Evolutionary conservation across 1,139 yeast species (phyloP).

Genomic region (Pichia cactophila): DNA sequence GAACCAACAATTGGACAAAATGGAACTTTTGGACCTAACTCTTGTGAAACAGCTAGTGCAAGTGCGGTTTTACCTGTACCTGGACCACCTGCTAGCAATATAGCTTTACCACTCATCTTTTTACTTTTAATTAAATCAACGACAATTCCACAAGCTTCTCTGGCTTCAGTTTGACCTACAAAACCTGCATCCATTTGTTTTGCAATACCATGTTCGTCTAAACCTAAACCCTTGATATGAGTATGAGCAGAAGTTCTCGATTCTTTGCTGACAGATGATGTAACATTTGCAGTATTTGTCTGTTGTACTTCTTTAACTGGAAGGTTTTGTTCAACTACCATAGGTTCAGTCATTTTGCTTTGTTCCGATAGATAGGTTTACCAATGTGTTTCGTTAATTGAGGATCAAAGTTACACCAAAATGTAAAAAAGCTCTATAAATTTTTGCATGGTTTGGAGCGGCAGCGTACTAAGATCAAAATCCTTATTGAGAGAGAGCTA

Average conservation of each 20-base stretch:
- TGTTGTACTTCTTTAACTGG: slow-evolving; percentile 5
- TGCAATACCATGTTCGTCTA: slow-evolving; percentile 86
- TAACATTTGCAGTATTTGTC: slow-evolving; percentile 18
- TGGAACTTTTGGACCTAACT: slow-evolving; percentile 96
- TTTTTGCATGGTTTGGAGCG: no score
- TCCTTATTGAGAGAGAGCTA: no score
- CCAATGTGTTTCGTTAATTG: no score
- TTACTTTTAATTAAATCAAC: slow-evolving; percentile 91
- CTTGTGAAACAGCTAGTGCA: slow-evolving; percentile 94
- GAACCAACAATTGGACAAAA: slow-evolving; percentile 97
- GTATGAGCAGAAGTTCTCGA: slow-evolving; percentile 94
- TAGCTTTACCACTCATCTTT: slow-evolving; percentile 95
- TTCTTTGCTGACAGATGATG: slow-evolving; percentile 29
- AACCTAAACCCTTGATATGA: slow-evolving; percentile 90
- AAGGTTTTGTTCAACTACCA: slow-evolving; percentile 28
- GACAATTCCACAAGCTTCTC: slow-evolving; percentile 95
- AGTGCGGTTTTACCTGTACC: slow-evolving; percentile 98
- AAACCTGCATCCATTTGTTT: slow-evolving; percentile 87
- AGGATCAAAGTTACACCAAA: no score
- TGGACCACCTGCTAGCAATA: slow-evolving; percentile 92
- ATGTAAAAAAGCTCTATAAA: no score
- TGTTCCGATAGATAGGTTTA: neutral
- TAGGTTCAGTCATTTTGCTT: slow-evolving; percentile 64
- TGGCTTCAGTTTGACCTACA: slow-evolving; percentile 89
- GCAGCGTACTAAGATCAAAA: no score